Percentiles rank a stretch among this genome's conserved stretches.
Conservation (phyloP, 2,329 filamentous ascomycete genomes). For the Nothomitra cinnamomea region DNA sequence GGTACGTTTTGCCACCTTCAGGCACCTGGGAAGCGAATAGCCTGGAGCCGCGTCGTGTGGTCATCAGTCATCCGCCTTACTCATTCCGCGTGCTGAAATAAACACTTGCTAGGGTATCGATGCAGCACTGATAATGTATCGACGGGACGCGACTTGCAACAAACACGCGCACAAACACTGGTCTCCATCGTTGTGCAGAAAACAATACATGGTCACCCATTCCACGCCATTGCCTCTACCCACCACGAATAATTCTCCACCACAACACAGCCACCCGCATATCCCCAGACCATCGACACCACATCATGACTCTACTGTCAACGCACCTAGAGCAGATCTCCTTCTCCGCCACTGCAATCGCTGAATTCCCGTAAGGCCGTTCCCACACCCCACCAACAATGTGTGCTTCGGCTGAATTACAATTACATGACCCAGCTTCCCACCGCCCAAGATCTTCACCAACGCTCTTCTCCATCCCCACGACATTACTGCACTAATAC, state of each 20-base stretch:
- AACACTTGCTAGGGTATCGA: neutral
- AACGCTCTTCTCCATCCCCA: constrained; percentile 76
- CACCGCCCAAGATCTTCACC: constrained; percentile 83
- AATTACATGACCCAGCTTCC: constrained; percentile 43
- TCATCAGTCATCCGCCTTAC: neutral
- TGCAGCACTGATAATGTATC: neutral
- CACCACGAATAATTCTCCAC: too few relatives aligned
- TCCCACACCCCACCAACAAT: neutral
- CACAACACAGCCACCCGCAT: too few relatives aligned
- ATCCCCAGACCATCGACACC: too few relatives aligned
- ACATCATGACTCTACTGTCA: constrained; percentile 47
- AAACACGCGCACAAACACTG: too few relatives aligned
- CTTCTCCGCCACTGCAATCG: constrained; percentile 59
- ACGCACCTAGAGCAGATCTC: constrained; percentile 62
- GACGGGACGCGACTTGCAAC: neutral
- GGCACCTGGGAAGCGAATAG: constrained; percentile 2
- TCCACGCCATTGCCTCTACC: too few relatives aligned
- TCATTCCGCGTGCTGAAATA: neutral
- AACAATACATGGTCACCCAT: too few relatives aligned
- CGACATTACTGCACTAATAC: constrained; percentile 87
- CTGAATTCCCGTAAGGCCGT: constrained; percentile 45
- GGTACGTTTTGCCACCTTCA: neutral
- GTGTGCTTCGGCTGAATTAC: neutral
- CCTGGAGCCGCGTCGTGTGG: constrained; percentile 3
- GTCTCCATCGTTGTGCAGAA: too few relatives aligned